Evolutionary conservation across 2,329 filamentous ascomycete species (phyloP).

Genomic region (Fusarium continuum): DNA sequence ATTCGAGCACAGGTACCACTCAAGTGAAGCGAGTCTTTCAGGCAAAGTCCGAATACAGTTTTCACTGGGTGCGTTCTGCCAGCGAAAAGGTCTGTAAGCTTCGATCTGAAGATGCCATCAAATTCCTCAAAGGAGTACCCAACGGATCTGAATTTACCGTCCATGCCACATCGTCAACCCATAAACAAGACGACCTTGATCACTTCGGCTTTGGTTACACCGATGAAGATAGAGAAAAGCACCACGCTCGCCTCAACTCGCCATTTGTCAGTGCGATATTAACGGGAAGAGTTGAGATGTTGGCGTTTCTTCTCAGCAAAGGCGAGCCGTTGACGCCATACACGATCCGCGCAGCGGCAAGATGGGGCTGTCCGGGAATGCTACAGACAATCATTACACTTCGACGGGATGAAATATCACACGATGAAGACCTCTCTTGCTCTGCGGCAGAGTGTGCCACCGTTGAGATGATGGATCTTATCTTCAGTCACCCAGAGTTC

Average conservation of each 20-base stretch:
- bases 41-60: slow-evolving; percentile 36
- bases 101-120: slow-evolving; percentile 34
- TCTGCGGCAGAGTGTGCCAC: slow-evolving; percentile 17
- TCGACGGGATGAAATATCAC: slow-evolving; percentile 19
- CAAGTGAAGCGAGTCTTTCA: slow-evolving; percentile 29
- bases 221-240: slow-evolving; percentile 22
- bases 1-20: slow-evolving; percentile 19
- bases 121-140: slow-evolving; percentile 30
- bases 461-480: slow-evolving; percentile 10
- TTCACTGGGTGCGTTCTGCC: slow-evolving; percentile 40
- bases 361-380: slow-evolving; percentile 16
- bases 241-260: slow-evolving; percentile 22
- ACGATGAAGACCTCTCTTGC: slow-evolving; percentile 22
- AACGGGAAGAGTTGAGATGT: slow-evolving; percentile 23
- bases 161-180: neutral
- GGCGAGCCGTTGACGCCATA: slow-evolving; percentile 15
- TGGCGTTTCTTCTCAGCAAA: slow-evolving; percentile 23
- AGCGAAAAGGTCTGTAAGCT: slow-evolving; percentile 31
- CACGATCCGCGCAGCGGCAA: slow-evolving; percentile 21
- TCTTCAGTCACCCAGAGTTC: slow-evolving; percentile 15
- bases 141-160: slow-evolving; percentile 16
- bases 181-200: slow-evolving; percentile 5
- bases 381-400: slow-evolving; percentile 21
- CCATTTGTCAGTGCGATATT: slow-evolving; percentile 20
- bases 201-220: slow-evolving; percentile 20